Evolutionary conservation across 2,329 filamentous ascomycete species (phyloP).

Genomic region (Polytolypa hystricis): DNA sequence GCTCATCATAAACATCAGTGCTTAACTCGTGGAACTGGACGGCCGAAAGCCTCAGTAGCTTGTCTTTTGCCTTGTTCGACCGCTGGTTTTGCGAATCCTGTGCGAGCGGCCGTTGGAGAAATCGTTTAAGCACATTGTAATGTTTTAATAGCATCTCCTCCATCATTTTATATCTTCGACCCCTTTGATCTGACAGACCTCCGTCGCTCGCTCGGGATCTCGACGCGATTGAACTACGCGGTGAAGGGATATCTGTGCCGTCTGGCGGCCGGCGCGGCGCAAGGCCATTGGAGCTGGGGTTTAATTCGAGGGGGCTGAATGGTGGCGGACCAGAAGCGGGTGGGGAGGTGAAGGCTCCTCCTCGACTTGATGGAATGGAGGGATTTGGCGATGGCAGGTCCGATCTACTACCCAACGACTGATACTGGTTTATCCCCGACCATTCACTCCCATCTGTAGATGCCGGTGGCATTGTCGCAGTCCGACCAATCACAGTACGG

Average conservation of each 20-base stretch:
- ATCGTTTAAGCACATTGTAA: slow-evolving; percentile 67
- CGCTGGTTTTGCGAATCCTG: slow-evolving; percentile 65
- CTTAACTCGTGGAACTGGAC: slow-evolving; percentile 96
- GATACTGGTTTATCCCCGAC: slow-evolving; percentile 60
- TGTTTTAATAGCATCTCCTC: slow-evolving; percentile 70
- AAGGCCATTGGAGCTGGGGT: slow-evolving; percentile 17
- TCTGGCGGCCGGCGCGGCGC: slow-evolving; percentile 47
- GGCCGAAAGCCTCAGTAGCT: slow-evolving; percentile 75
- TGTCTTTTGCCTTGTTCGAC: slow-evolving; percentile 85
- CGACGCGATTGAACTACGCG: slow-evolving; percentile 70
- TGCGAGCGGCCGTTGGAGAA: slow-evolving; percentile 57
- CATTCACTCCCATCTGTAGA: slow-evolving; percentile 75
- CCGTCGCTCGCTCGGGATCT: slow-evolving; percentile 63
- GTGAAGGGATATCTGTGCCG: slow-evolving; percentile 55
- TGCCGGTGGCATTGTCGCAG: slow-evolving; percentile 69
- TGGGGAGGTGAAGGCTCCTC: slow-evolving; percentile 55
- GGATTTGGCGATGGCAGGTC: slow-evolving; percentile 36
- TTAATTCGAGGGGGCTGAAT: slow-evolving; percentile 10
- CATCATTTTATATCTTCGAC: slow-evolving; percentile 45
- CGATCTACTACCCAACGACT: slow-evolving; percentile 37
- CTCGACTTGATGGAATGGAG: slow-evolving; percentile 33
- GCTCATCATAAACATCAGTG: slow-evolving; percentile 93
- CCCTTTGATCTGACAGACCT: slow-evolving; percentile 55
- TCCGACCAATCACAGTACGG: slow-evolving; percentile 55
- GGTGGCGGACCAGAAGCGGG: slow-evolving; percentile 51